These are phyloP conservation scores for Pyrenophora seminiperda DNA, from an alignment of 2,329 filamentous ascomycete species.

Conservation along the genomic window DNA sequence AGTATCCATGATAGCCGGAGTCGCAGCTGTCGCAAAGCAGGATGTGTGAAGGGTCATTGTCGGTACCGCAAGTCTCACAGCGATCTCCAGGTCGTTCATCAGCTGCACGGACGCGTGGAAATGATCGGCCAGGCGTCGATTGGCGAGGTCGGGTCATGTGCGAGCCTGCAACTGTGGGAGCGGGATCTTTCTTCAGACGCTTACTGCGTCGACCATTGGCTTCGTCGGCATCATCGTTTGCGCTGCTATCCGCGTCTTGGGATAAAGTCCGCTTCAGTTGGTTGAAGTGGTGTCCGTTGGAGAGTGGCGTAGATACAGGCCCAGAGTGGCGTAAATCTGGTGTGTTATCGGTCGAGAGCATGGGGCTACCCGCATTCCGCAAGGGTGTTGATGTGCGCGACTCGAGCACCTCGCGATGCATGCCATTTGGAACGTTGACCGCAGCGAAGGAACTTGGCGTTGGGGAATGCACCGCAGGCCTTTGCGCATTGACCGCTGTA, in stretches of 20 bases:
- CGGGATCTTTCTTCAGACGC: slow-evolving; percentile 77
- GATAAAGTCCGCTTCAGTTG: slow-evolving; percentile 76
- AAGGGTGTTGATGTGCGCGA: slow-evolving; percentile 64
- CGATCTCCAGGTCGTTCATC: slow-evolving; percentile 66
- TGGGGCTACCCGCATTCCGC: slow-evolving; percentile 66
- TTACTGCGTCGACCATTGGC: slow-evolving; percentile 76
- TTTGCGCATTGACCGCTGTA: slow-evolving; percentile 66
- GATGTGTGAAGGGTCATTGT: slow-evolving; percentile 72
- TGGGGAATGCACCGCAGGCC: slow-evolving; percentile 27
- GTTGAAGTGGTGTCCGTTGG: slow-evolving; percentile 59
- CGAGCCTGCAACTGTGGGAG: slow-evolving; percentile 88
- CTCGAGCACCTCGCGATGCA: slow-evolving; percentile 59
- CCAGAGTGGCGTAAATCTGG: slow-evolving; percentile 65
- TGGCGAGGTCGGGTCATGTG: slow-evolving; percentile 95
- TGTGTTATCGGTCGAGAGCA: slow-evolving; percentile 67
- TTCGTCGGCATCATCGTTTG: slow-evolving; percentile 61
- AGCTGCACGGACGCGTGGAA: slow-evolving; percentile 59
- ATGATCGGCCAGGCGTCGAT: slow-evolving; percentile 67
- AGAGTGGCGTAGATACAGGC: slow-evolving; percentile 52
- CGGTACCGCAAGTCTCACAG: slow-evolving; percentile 85
- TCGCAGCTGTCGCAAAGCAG: slow-evolving; percentile 92
- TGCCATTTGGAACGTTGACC: slow-evolving; percentile 58
- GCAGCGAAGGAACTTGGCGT: slow-evolving; percentile 58
- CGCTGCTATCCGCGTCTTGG: slow-evolving; percentile 60
- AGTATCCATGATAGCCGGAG: slow-evolving; percentile 82